Percentiles rank a stretch among this genome's conserved stretches.
Conservation (phyloP, 768 basidiomycete genomes). For the Lactarius vividus region DNA sequence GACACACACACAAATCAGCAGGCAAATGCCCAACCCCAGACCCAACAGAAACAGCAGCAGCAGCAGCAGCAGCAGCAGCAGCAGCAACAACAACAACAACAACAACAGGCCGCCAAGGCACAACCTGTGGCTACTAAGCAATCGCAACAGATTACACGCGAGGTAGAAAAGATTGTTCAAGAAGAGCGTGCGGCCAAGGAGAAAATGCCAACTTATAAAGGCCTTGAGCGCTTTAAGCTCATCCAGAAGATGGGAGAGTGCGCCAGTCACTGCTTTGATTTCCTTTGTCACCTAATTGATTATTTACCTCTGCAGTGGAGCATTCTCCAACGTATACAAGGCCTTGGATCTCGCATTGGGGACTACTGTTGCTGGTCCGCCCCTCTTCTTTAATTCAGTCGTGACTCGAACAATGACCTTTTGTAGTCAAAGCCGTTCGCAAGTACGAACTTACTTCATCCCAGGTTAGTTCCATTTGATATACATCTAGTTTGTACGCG, state of each 20-base stretch:
- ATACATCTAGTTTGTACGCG: constrained; percentile 28
- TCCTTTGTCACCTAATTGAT: constrained; percentile 25
- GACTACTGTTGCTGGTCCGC: constrained; percentile 79
- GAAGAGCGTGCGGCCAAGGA: constrained; percentile 71
- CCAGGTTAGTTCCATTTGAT: constrained; percentile 63
- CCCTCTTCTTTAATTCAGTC: constrained; percentile 24
- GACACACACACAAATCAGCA: constrained; percentile 31
- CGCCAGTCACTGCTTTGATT: constrained; percentile 37
- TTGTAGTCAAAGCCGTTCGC: constrained; percentile 86
- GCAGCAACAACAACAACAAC: constrained; percentile 37
- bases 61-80: constrained; percentile 38
- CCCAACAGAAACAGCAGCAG: constrained; percentile 32
- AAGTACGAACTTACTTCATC: constrained; percentile 88
- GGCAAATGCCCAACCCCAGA: constrained; percentile 33
- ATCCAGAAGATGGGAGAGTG: constrained; percentile 92
- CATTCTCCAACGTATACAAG: constrained; percentile 98
- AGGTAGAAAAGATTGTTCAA: constrained; percentile 66
- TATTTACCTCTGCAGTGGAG: constrained; percentile 56
- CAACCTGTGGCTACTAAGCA: constrained; percentile 19
- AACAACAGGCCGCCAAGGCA: constrained; percentile 24
- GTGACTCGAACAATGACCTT: constrained; percentile 13
- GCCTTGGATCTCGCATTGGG: constrained; percentile 74
- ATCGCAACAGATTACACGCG: constrained; percentile 38
- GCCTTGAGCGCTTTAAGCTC: constrained; percentile 75
- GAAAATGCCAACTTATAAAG: constrained; percentile 83